These are phyloP conservation scores for Coemansia sp. DNA, from an alignment of 192 early-diverging fungal genomes.

Conservation along the genomic window DNA sequence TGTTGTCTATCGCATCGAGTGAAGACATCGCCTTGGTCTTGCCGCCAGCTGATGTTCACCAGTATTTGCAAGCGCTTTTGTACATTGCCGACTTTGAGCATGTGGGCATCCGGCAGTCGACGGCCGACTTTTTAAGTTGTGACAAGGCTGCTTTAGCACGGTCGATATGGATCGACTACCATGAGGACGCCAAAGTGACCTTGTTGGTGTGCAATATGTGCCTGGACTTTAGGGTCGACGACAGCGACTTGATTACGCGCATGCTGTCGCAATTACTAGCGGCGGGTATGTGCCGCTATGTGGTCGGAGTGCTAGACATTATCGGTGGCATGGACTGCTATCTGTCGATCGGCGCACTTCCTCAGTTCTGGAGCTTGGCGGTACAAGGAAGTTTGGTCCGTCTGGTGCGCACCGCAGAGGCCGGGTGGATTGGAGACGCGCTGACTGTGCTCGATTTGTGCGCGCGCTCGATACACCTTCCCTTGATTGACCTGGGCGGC, in stretches of 20 bases:
- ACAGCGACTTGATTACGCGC: conserved; percentile 63
- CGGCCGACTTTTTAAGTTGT: conserved; percentile 63
- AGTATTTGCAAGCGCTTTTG: conserved; percentile 63
- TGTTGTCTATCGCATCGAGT: conserved; percentile 58
- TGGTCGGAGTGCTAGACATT: conserved; percentile 56
- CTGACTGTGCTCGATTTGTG: conserved; percentile 36
- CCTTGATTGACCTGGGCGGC: conserved; percentile 14
- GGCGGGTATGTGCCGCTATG: conserved; percentile 51
- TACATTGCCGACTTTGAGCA: conserved; percentile 76
- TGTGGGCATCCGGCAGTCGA: conserved; percentile 61
- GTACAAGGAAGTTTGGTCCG: conserved; percentile 17
- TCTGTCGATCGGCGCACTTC: conserved; percentile 17
- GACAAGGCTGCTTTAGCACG: conserved; percentile 68
- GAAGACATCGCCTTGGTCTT: conserved; percentile 50
- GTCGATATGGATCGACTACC: conserved; percentile 70
- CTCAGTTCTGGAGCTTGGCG: conserved; percentile 46
- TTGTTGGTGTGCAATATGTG: conserved; percentile 75
- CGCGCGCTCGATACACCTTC: conserved; percentile 36
- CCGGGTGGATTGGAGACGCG: conserved; percentile 19
- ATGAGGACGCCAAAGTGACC: conserved; percentile 57
- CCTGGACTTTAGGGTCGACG: conserved; percentile 67
- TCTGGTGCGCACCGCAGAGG: neutral
- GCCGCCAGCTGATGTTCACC: conserved; percentile 35
- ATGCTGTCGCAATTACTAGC: conserved; percentile 57
- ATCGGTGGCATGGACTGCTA: conserved; percentile 39